These are phyloP conservation scores for Penicillium tannophilum DNA, from an alignment of 495 filamentous ascomycete genomes.

Conservation along the genomic window DNA sequence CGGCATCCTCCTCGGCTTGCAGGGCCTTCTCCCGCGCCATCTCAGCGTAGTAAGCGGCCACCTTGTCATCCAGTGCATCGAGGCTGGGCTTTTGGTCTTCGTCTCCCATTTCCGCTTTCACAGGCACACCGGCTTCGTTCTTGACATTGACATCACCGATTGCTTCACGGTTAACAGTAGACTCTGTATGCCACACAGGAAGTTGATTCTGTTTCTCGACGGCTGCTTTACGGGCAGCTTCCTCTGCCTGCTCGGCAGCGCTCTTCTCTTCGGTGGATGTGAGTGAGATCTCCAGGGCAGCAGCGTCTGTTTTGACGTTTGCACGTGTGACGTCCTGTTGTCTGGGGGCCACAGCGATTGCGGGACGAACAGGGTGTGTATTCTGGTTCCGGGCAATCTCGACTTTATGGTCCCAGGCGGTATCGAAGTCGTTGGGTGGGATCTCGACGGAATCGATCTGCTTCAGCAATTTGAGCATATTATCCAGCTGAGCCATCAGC, in stretches of 20 bases:
- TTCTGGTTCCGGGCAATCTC: slow-evolving; percentile 52
- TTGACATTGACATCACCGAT: slow-evolving; percentile 30
- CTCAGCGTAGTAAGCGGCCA: slow-evolving; percentile 55
- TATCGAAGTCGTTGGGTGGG: slow-evolving; percentile 84
- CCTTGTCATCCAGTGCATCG: slow-evolving; percentile 49
- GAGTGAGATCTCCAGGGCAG: slow-evolving; percentile 76
- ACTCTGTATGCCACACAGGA: slow-evolving; percentile 86
- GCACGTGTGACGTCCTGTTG: slow-evolving; percentile 71
- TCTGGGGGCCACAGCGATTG: slow-evolving; percentile 44
- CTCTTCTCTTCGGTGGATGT: slow-evolving; percentile 72
- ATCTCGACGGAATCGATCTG: slow-evolving; percentile 82
- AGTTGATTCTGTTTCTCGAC: slow-evolving; percentile 82
- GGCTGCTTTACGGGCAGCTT: slow-evolving; percentile 69
- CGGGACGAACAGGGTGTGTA: slow-evolving; percentile 57
- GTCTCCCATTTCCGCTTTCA: slow-evolving; percentile 52
- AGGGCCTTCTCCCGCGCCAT: slow-evolving; percentile 52
- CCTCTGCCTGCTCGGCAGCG: slow-evolving; percentile 73
- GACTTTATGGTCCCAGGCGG: slow-evolving; percentile 60
- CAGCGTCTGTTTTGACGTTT: slow-evolving; percentile 63
- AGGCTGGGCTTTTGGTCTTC: slow-evolving; percentile 57
- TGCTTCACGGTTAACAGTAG: slow-evolving; percentile 62
- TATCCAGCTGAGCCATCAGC: slow-evolving; percentile 83
- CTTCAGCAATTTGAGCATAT: slow-evolving; percentile 80
- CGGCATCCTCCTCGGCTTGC: slow-evolving; percentile 49
- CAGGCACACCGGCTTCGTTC: slow-evolving; percentile 36